Evolutionary conservation across 1,139 yeast species (phyloP), one percentile per base, ranked within the genome.

Genomic region (Candida smagusa): DNA sequence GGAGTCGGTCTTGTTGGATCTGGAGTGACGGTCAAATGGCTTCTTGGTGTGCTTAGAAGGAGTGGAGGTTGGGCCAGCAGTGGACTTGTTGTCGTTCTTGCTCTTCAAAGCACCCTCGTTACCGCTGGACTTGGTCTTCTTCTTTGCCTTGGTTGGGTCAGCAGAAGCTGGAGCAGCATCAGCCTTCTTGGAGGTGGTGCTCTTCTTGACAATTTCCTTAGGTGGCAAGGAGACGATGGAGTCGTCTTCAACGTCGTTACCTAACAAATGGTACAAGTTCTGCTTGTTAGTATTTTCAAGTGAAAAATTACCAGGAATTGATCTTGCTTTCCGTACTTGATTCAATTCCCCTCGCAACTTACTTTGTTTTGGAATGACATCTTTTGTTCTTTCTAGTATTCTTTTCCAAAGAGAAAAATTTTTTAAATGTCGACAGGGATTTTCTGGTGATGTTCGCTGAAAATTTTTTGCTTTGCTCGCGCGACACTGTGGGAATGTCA

Each of bases 71-170:
- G 87, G 81, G 45, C 74, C 83, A 48, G 79, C 72, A 50, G 77
- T 77, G 43, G 75, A 64, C 62, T 68, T 80, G 90, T 90, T 90
- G 74, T 81, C 79, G 60, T 66, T 58, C 74, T 79, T 82, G 78
- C 74, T 80, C 70, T 77, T 84, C 66, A 82, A 70, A 48, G 95
- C 96, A 57, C 88, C 96, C 61, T 89, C 96, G 74, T 88, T 90
- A 65, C 95, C 96, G 53, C 83, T 67, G 43, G 81, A 69, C 64
- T 76, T 76, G 60, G 82, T 72, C 67, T 72, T 60, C 69, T 86
- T 84, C 72, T 75, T 84, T 54, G 95, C 90, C 71, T 76, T 82
- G 54, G 90, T 67, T 61, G 84, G 83, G 73, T 83, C 85, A 49
- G 90, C 89, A 50, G 83, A 77, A 47, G 89, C 75, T 56, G 96